These are phyloP conservation scores for Candida jianshihensis DNA, from an alignment of 805 yeast species.

Conservation along the genomic window DNA sequence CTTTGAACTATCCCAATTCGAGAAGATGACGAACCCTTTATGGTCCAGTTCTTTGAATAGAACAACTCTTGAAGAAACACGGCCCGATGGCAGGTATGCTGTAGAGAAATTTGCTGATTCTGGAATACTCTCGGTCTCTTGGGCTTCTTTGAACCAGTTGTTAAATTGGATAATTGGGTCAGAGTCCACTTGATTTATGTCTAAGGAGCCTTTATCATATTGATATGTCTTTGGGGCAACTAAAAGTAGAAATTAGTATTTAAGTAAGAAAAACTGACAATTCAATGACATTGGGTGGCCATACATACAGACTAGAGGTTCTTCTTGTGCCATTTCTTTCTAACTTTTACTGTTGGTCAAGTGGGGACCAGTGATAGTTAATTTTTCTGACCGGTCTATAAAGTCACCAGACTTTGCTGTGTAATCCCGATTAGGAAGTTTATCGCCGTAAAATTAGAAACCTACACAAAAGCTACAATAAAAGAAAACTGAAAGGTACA, in stretches of 20 bases:
- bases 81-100: conserved; percentile 82
- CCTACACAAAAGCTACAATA: too few relatives aligned
- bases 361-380: too few relatives aligned
- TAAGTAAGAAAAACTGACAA: background rate
- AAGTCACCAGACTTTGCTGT: too few relatives aligned
- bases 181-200: conserved; percentile 41
- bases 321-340: conserved; percentile 8
- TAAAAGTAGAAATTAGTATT: conserved; percentile 2
- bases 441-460: too few relatives aligned
- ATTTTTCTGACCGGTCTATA: too few relatives aligned
- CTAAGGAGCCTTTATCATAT: conserved; percentile 61
- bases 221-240: conserved; percentile 87
- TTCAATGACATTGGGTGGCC: background rate
- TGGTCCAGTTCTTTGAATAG: conserved; percentile 85
- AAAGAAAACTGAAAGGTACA: too few relatives aligned
- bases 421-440: too few relatives aligned
- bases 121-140: conserved; percentile 55
- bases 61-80: conserved; percentile 79
- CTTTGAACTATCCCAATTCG: conserved; percentile 87
- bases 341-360: too few relatives aligned
- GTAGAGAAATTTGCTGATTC: conserved; percentile 88
- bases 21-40: conserved; percentile 78
- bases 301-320: conserved; percentile 20
- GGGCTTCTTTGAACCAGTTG: conserved; percentile 79
- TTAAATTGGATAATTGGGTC: conserved; percentile 77